These are phyloP conservation scores for Panaeolus cyanescens DNA, from an alignment of 768 basidiomycete species.

Conservation along the genomic window DNA sequence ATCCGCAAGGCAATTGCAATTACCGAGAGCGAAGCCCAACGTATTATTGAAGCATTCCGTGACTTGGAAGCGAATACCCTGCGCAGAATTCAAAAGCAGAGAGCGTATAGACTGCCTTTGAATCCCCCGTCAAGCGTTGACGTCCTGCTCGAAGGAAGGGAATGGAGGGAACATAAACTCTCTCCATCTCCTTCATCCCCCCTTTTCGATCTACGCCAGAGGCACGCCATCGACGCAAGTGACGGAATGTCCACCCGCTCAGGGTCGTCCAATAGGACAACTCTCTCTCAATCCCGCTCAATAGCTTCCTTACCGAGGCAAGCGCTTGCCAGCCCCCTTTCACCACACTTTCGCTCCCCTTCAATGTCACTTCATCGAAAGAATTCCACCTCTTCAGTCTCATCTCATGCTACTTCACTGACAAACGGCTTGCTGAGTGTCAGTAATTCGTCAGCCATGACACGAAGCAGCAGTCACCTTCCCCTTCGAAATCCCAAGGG, in stretches of 20 bases:
- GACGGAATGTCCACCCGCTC: conserved; percentile 48
- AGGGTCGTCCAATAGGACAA: conserved; percentile 40
- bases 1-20: conserved; percentile 61
- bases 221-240: conserved; percentile 22
- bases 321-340: conserved; percentile 28
- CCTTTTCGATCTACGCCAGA: conserved; percentile 14
- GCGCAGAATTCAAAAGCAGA: conserved; percentile 46
- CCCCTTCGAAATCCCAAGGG: conserved; percentile 31
- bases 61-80: conserved; percentile 62
- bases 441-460: conserved; percentile 35
- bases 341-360: conserved; percentile 27
- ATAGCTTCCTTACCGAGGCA: conserved; percentile 24
- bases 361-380: conserved; percentile 38
- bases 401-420: conserved; percentile 41
- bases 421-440: conserved; percentile 34
- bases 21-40: conserved; percentile 64
- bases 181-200: conserved; percentile 26
- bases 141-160: conserved; percentile 32
- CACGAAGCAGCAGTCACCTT: conserved; percentile 45
- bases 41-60: conserved; percentile 69
- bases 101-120: conserved; percentile 33
- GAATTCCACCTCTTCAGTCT: conserved; percentile 54
- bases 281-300: conserved; percentile 45
- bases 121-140: conserved; percentile 29
- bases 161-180: conserved; percentile 35